Evolutionary conservation across 2,329 filamentous ascomycete genomes (phyloP).

Genomic region (Pseudogymnoascus sp.): DNA sequence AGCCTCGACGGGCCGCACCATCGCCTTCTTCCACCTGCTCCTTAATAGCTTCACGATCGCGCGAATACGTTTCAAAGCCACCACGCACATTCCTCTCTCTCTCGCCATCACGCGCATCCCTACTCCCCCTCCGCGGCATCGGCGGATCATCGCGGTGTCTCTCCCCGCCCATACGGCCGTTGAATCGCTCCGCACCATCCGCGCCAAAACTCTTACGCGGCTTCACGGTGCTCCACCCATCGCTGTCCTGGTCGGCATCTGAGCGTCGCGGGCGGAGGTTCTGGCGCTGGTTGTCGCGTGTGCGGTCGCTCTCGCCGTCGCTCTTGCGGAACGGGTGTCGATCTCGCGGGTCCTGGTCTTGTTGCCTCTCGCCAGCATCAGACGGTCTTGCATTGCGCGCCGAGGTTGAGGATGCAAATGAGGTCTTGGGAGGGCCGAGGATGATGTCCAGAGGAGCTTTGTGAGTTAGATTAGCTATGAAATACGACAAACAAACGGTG

Average conservation of each 20-base stretch:
- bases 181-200: conserved; percentile 61
- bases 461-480: conserved; percentile 22
- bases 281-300: conserved; percentile 37
- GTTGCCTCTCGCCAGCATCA: conserved; percentile 45
- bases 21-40: conserved; percentile 43
- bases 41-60: conserved; percentile 42
- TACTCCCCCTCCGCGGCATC: conserved; percentile 33
- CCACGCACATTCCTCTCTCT: conserved; percentile 39
- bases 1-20: conserved; percentile 50
- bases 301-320: conserved; percentile 43
- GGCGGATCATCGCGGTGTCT: conserved; percentile 32
- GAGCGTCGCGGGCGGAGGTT: conserved; percentile 43
- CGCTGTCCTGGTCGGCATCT: conserved; percentile 51
- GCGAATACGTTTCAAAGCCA: conserved; percentile 41
- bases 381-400: conserved; percentile 36
- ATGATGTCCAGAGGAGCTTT: conserved; percentile 70
- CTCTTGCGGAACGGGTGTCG: conserved; percentile 52
- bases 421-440: conserved; percentile 74
- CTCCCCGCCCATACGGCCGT: conserved; percentile 52
- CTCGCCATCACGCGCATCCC: conserved; percentile 50
- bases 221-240: conserved; percentile 68
- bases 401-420: conserved; percentile 69
- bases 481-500: conserved; percentile 6
- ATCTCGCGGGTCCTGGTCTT: conserved; percentile 44
- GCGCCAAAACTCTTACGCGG: conserved; percentile 65